A percentile compares a stretch with the other conserved stretches of the same genome.
phyloP scores from a whole-genome alignment of 352 stramenopile genomes.

The Phytophthora sp. region DNA sequence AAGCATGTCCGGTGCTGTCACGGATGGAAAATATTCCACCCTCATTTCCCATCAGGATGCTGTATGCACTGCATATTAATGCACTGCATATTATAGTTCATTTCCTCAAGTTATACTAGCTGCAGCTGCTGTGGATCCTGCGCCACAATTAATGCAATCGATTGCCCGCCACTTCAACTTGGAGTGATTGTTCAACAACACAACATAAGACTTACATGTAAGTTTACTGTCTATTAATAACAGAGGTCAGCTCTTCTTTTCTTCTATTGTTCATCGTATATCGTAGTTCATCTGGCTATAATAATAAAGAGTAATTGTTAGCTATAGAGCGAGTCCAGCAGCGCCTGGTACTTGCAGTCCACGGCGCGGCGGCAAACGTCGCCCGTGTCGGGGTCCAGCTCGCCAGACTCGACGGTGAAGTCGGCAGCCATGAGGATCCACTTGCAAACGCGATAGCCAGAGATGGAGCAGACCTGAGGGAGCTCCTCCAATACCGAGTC shows the following conservation, averaged over 20 bases:
- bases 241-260: no score
- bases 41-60: conserved; percentile 8
- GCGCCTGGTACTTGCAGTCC: conserved; percentile 73
- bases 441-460: conserved; percentile 71
- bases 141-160: no score
- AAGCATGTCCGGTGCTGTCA: conserved; percentile 18
- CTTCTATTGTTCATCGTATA: conserved; percentile 36
- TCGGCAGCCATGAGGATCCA: conserved; percentile 80
- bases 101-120: no score
- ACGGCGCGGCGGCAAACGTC: conserved; percentile 67
- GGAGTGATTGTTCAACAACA: conserved; percentile 1
- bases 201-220: no score
- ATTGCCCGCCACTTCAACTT: conserved; percentile 17
- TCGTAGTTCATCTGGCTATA: conserved; percentile 32
- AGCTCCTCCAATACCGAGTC: conserved; percentile 67
- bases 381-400: conserved; percentile 71
- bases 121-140: no score
- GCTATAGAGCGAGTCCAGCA: conserved; percentile 80
- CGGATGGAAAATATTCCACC: conserved; percentile 8
- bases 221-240: no score
- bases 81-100: no score
- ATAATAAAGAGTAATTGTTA: conserved; percentile 39
- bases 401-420: conserved; percentile 70
- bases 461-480: conserved; percentile 51
- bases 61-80: no score